Conservation (phyloP, 371 early-diverging fungal genomes). For the Mucor mucedo region DNA sequence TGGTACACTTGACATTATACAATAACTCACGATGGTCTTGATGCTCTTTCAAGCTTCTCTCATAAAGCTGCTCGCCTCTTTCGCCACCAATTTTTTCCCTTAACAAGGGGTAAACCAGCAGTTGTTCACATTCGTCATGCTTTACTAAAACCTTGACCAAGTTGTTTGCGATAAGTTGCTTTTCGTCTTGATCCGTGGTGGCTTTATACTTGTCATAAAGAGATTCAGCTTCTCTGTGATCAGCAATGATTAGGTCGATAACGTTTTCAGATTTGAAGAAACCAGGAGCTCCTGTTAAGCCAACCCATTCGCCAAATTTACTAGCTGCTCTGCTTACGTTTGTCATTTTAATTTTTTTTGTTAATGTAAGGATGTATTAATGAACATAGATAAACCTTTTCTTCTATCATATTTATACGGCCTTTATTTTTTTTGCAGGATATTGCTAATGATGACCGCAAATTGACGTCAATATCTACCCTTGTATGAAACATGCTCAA, state of each 20-base stretch:
- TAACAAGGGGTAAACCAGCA: conserved; percentile 21
- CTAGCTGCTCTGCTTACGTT: conserved; percentile 12
- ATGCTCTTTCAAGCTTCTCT: no score
- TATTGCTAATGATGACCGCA: no score
- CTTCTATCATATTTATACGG: no score
- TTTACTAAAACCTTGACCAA: conserved; percentile 15
- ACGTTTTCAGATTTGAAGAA: conserved; percentile 9
- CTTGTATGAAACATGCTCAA: no score
- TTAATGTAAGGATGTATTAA: no score
- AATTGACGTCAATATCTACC: no score
- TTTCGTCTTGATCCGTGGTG: conserved; percentile 5
- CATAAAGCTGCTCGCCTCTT: no score
- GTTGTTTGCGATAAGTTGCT: conserved; percentile 7
- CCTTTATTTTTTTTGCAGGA: no score
- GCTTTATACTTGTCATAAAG: conserved; percentile 13
- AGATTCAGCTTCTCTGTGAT: conserved; percentile 11
- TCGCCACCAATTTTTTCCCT: conserved; percentile 4
- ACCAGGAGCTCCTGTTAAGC: conserved; percentile 18
- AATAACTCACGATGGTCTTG: no score
- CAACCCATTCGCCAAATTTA: conserved; percentile 20
- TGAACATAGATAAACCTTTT: no score
- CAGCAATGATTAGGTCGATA: conserved; percentile 14
- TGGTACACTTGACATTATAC: no score
- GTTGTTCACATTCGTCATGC: conserved; percentile 20
- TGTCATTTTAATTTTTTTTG: not conserved